Percentiles rank a stretch among this genome's conserved stretches.
Evolutionary conservation across 2,329 filamentous ascomycete species (phyloP).

Genomic region (Phyllosticta ampelicida): DNA sequence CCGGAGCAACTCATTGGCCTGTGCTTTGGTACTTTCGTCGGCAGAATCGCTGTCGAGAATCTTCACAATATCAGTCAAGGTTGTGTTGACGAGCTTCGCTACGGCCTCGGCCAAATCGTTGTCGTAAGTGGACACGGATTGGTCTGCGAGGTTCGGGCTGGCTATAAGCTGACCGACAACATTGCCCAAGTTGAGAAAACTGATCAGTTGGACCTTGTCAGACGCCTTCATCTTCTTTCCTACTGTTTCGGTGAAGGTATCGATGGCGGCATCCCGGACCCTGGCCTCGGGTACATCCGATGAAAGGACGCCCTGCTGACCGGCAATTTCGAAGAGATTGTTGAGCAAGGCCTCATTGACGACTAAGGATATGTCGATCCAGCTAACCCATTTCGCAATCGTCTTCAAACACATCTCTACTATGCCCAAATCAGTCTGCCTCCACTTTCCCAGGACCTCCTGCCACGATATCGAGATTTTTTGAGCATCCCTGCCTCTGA

Average conservation of each 20-base stretch:
- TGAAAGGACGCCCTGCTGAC: slow-evolving; percentile 51
- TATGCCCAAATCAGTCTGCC: slow-evolving; percentile 54
- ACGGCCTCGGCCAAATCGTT: slow-evolving; percentile 92
- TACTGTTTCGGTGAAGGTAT: slow-evolving; percentile 90
- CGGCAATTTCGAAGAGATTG: slow-evolving; percentile 75
- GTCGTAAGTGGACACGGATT: slow-evolving; percentile 78
- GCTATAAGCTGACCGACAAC: slow-evolving; percentile 79
- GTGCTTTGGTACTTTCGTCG: slow-evolving; percentile 54
- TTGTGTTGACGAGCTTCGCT: slow-evolving; percentile 88
- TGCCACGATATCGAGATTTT: slow-evolving; percentile 88
- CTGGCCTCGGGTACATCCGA: slow-evolving; percentile 53
- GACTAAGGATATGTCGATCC: slow-evolving; percentile 92
- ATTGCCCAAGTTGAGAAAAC: slow-evolving; percentile 75
- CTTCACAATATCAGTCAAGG: slow-evolving; percentile 75
- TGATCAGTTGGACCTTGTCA: slow-evolving; percentile 90
- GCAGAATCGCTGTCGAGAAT: slow-evolving; percentile 62
- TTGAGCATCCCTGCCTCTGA: slow-evolving; percentile 75
- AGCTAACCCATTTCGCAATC: slow-evolving; percentile 96
- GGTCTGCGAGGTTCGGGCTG: slow-evolving; percentile 69
- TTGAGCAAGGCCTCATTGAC: slow-evolving; percentile 73
- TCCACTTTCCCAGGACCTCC: slow-evolving; percentile 73
- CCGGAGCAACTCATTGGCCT: slow-evolving; percentile 72
- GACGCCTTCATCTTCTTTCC: slow-evolving; percentile 93
- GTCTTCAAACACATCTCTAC: slow-evolving; percentile 82
- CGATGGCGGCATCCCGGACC: slow-evolving; percentile 81